These are phyloP conservation scores for Asterella californica DNA, from an alignment of 225 moss, liverwort and hornwort genomes.

Conservation along the genomic window DNA sequence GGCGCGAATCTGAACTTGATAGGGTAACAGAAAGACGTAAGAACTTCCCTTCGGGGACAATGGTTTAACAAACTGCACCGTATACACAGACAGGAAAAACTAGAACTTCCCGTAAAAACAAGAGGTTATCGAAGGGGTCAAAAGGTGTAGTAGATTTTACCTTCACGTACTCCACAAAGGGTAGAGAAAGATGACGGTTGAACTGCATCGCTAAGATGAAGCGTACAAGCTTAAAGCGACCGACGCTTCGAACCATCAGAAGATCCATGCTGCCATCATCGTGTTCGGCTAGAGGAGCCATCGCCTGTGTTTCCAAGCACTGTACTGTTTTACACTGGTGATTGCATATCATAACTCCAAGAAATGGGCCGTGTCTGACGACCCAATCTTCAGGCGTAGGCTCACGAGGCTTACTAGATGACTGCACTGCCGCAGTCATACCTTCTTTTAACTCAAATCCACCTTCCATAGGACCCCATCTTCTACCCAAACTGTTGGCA, in stretches of 20 bases:
- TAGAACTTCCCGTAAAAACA: neutral
- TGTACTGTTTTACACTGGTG: constrained; percentile 69
- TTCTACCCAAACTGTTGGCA: constrained; percentile 37
- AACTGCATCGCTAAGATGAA: constrained; percentile 61
- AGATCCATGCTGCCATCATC: constrained; percentile 59
- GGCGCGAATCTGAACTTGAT: neutral
- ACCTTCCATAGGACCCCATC: constrained; percentile 48
- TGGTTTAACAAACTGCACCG: too few species aligned
- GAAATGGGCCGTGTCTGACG: constrained; percentile 55
- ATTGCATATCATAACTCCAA: constrained; percentile 71
- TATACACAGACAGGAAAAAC: neutral
- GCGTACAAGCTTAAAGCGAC: constrained; percentile 63
- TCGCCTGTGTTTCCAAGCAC: constrained; percentile 55
- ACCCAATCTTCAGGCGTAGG: constrained; percentile 52
- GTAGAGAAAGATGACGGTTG: constrained; percentile 54
- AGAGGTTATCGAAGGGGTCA: neutral
- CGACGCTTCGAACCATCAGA: constrained; percentile 57
- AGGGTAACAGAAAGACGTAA: neutral
- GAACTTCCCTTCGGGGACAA: too few species aligned
- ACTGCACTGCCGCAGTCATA: constrained; percentile 19
- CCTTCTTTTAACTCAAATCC: constrained; percentile 44
- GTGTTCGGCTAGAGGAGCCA: constrained; percentile 61
- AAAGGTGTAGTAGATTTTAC: constrained; percentile 13
- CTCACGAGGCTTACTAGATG: constrained; percentile 32
- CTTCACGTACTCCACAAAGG: constrained; percentile 62